Evolutionary conservation across 805 yeast species (phyloP).

Genomic region (Suhomyces canberraensis): DNA sequence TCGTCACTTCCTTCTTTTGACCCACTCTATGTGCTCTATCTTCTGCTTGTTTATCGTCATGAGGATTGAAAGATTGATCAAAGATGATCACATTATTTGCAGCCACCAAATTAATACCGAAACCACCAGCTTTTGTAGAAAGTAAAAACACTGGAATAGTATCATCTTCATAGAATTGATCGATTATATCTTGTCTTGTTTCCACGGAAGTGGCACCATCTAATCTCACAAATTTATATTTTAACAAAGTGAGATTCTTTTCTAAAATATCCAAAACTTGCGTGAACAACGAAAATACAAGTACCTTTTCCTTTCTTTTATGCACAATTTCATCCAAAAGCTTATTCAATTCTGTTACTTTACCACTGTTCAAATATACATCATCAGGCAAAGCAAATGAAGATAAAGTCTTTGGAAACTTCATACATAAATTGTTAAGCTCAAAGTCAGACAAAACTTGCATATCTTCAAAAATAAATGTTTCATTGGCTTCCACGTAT

Average conservation of each 20-base stretch:
- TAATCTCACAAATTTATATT: constrained; percentile 71
- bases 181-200: constrained; percentile 87
- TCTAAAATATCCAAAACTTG: constrained; percentile 89
- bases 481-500: constrained; percentile 72
- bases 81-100: constrained; percentile 90
- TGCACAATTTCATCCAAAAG: constrained; percentile 56
- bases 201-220: constrained; percentile 97
- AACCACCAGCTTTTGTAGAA: constrained; percentile 97
- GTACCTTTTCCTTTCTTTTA: constrained; percentile 60
- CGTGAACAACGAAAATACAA: constrained; percentile 89
- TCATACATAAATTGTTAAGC: constrained; percentile 67
- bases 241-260: constrained; percentile 58
- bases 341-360: constrained; percentile 54
- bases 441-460: constrained; percentile 91
- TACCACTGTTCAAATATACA: constrained; percentile 69
- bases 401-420: constrained; percentile 65
- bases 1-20: constrained; percentile 79
- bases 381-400: constrained; percentile 50
- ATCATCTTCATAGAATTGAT: constrained; percentile 78
- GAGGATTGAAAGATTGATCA: constrained; percentile 96
- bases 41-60: constrained; percentile 97
- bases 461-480: constrained; percentile 90
- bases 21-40: constrained; percentile 99
- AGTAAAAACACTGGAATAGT: constrained; percentile 81
- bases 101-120: constrained; percentile 94